phyloP scores from a whole-genome alignment of 1,139 yeast genomes.

The Groenewaldozyma auringiensis region DNA sequence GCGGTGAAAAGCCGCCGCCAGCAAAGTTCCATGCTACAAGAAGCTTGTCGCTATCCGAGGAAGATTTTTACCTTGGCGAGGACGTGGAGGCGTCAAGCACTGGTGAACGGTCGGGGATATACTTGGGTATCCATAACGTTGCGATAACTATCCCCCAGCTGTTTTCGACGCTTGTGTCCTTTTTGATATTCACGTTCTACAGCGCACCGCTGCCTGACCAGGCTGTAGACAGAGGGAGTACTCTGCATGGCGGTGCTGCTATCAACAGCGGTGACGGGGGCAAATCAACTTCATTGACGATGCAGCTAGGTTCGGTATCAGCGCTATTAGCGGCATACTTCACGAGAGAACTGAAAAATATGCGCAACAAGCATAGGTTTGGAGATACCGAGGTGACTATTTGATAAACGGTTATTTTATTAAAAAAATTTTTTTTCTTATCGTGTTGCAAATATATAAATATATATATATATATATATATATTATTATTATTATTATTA shows the following conservation, averaged over 20 bases:
- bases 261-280: constrained; percentile 30
- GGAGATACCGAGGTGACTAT: neutral
- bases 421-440: neutral
- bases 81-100: constrained; percentile 13
- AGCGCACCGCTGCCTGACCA: constrained; percentile 12
- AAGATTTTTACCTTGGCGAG: constrained; percentile 15
- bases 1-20: neutral
- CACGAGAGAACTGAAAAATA: constrained; percentile 20
- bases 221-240: neutral
- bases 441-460: neutral
- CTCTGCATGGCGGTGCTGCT: constrained; percentile 5
- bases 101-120: constrained; percentile 29
- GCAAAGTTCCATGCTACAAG: neutral
- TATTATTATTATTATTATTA: neutral
- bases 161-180: constrained; percentile 34
- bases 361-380: constrained; percentile 6
- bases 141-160: constrained; percentile 36
- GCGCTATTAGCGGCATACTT: constrained; percentile 31
- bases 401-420: constrained; percentile 3
- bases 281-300: constrained; percentile 30
- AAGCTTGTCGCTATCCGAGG: constrained; percentile 15
- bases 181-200: constrained; percentile 28
- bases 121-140: constrained; percentile 36
- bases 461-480: neutral
- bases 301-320: constrained; percentile 31